Conservation (phyloP, 352 stramenopile genomes). For the Phytophthora brassicae region DNA sequence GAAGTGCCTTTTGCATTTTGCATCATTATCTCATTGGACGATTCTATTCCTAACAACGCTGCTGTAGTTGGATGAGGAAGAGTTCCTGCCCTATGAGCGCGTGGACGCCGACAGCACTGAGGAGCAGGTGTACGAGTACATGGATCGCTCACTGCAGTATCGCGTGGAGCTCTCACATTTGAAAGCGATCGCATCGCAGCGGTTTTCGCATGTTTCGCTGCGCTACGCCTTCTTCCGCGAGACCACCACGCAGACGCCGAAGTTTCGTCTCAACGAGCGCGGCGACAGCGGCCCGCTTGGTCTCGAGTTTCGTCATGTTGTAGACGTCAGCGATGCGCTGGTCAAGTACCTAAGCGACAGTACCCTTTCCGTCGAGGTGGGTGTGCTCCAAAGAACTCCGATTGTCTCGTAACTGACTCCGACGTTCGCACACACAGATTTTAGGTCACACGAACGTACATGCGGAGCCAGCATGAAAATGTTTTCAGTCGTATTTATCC, state of each 20-base stretch:
- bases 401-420: background rate
- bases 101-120: slow-evolving; percentile 39
- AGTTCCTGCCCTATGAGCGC: slow-evolving; percentile 41
- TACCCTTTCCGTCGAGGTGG: slow-evolving; percentile 53
- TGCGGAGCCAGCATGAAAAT: background rate
- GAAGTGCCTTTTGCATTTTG: slow-evolving; percentile 17
- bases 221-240: slow-evolving; percentile 55
- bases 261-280: slow-evolving; percentile 14
- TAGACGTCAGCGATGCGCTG: slow-evolving; percentile 54
- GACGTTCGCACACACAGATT: slow-evolving; percentile 19
- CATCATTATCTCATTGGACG: background rate
- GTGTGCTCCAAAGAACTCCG: slow-evolving; percentile 3
- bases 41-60: slow-evolving; percentile 4
- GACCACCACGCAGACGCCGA: slow-evolving; percentile 28
- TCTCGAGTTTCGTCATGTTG: slow-evolving; percentile 36
- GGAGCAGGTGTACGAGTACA: slow-evolving; percentile 53
- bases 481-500: no score
- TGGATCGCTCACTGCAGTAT: slow-evolving; percentile 57
- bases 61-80: slow-evolving; percentile 5
- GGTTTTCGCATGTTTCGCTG: slow-evolving; percentile 42
- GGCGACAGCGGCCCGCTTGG: slow-evolving; percentile 12
- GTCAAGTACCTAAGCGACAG: slow-evolving; percentile 50
- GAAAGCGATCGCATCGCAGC: slow-evolving; percentile 27
- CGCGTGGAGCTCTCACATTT: slow-evolving; percentile 34
- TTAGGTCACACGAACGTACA: slow-evolving; percentile 13